Percentiles rank a stretch among this genome's conserved stretches.
phyloP scores from a whole-genome alignment of 2,329 filamentous ascomycete species.

The Epichloe sibirici region DNA sequence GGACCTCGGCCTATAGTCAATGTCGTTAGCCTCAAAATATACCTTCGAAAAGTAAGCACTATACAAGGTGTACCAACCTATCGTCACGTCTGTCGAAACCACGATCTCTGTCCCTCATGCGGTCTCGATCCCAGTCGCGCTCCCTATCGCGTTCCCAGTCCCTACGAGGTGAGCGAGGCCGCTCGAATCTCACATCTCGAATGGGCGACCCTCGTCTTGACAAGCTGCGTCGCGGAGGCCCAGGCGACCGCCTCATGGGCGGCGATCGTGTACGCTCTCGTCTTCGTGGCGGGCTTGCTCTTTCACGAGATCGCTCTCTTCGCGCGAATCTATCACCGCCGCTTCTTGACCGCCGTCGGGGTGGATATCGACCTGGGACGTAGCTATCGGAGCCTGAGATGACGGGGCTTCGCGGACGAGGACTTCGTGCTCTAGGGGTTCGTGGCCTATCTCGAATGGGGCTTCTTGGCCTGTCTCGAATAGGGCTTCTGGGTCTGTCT shows the following conservation, averaged over 20 bases:
- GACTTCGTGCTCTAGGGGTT: constrained; percentile 27
- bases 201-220: constrained; percentile 24
- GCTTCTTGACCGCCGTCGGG: constrained; percentile 30
- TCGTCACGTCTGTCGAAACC: constrained; percentile 31
- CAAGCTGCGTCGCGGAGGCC: constrained; percentile 24
- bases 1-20: constrained; percentile 35
- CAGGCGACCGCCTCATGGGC: constrained; percentile 22
- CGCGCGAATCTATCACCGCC: constrained; percentile 27
- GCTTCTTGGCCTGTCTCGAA: constrained; percentile 10
- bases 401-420: constrained; percentile 25
- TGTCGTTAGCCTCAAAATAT: constrained; percentile 9
- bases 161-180: constrained; percentile 25
- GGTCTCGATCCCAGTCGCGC: constrained; percentile 18
- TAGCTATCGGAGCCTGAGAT: constrained; percentile 32
- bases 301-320: constrained; percentile 28
- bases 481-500: constrained; percentile 7
- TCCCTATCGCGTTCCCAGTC: constrained; percentile 24
- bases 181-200: constrained; percentile 25
- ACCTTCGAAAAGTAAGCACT: not conserved
- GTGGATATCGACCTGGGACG: constrained; percentile 30
- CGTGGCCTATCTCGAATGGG: constrained; percentile 16
- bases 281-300: constrained; percentile 25
- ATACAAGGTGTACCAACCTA: constrained; percentile 14
- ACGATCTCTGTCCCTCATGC: constrained; percentile 18
- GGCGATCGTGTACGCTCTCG: constrained; percentile 25